Conservation (phyloP, 352 stramenopile genomes). For the Globisporangium nodosum region DNA sequence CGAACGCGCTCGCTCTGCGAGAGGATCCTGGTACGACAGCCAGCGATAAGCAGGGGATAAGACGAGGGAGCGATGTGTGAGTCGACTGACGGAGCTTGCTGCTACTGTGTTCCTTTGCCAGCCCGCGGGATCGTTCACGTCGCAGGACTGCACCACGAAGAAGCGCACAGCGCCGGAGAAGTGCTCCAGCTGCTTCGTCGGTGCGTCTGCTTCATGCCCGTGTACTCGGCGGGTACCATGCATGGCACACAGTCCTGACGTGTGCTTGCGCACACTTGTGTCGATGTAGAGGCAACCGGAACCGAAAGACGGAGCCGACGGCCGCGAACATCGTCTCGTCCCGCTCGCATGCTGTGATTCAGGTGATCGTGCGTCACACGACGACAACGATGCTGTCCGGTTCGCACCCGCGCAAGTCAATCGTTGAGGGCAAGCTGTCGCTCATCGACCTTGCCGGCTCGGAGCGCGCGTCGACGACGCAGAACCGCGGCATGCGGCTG, state of each 20-base stretch:
- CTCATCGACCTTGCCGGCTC: slow-evolving; percentile 83
- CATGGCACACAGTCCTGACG: background rate
- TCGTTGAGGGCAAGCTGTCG: slow-evolving; percentile 70
- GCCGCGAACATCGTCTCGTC: slow-evolving; percentile 79
- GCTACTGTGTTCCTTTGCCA: slow-evolving; percentile 7
- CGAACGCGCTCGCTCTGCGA: slow-evolving; percentile 26
- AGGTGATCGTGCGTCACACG: slow-evolving; percentile 61
- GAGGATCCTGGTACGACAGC: slow-evolving; percentile 34
- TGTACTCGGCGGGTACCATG: background rate
- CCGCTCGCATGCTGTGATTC: slow-evolving; percentile 78
- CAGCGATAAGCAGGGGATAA: too few relatives aligned
- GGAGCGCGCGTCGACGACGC: slow-evolving; percentile 72
- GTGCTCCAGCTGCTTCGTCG: slow-evolving; percentile 39
- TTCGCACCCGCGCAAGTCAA: slow-evolving; percentile 41
- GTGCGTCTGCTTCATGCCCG: slow-evolving; percentile 12
- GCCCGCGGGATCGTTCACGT: slow-evolving; percentile 46
- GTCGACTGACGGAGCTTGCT: background rate
- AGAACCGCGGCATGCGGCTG: slow-evolving; percentile 60
- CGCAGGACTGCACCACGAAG: slow-evolving; percentile 43
- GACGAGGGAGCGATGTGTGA: too few relatives aligned
- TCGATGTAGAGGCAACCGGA: slow-evolving; percentile 32
- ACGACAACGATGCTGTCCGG: slow-evolving; percentile 42
- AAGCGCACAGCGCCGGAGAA: slow-evolving; percentile 36
- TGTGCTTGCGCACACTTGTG: background rate
- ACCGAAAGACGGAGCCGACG: slow-evolving; percentile 63